Conservation (phyloP, 495 filamentous ascomycete genomes). For the Clohesyomyces aquaticus region DNA sequence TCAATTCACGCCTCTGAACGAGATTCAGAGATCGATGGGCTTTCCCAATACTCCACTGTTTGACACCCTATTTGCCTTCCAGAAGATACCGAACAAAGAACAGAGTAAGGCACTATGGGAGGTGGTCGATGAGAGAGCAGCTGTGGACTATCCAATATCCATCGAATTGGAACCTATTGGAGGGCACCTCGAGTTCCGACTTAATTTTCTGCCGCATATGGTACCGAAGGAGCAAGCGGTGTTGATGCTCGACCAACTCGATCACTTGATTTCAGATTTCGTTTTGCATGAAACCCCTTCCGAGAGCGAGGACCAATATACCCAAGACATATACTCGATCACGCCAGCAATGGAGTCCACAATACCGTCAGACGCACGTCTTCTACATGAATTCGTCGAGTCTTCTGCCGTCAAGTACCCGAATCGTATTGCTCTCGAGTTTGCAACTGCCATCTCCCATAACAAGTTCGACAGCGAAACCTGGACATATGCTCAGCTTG, state of each 20-base stretch:
- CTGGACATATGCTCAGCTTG: conserved; percentile 67
- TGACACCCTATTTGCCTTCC: conserved; percentile 79
- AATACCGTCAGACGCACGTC: conserved; percentile 46
- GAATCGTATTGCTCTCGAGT: conserved; percentile 61
- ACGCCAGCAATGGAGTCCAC: conserved; percentile 54
- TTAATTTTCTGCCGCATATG: conserved; percentile 64
- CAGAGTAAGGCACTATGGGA: conserved; percentile 47
- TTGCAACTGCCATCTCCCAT: conserved; percentile 53
- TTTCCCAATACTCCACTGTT: conserved; percentile 64
- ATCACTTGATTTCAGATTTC: conserved; percentile 56
- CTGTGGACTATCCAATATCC: conserved; percentile 69
- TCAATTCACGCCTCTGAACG: conserved; percentile 68
- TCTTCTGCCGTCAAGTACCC: conserved; percentile 49
- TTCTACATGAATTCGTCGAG: conserved; percentile 70
- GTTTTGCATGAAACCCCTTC: conserved; percentile 47
- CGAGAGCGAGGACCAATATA: conserved; percentile 28
- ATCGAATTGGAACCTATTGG: conserved; percentile 66
- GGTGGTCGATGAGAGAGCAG: conserved; percentile 58
- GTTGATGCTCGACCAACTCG: conserved; percentile 65
- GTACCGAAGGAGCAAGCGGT: conserved; percentile 66
- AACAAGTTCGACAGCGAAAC: conserved; percentile 44
- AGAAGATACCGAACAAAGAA: conserved; percentile 54
- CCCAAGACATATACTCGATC: conserved; percentile 55
- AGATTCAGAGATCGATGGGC: conserved; percentile 69
- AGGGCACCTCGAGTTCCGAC: conserved; percentile 55